Base-by-base conservation (phyloP, 2,329 filamentous ascomycete genomes). In the Colletotrichum lini region DNA sequence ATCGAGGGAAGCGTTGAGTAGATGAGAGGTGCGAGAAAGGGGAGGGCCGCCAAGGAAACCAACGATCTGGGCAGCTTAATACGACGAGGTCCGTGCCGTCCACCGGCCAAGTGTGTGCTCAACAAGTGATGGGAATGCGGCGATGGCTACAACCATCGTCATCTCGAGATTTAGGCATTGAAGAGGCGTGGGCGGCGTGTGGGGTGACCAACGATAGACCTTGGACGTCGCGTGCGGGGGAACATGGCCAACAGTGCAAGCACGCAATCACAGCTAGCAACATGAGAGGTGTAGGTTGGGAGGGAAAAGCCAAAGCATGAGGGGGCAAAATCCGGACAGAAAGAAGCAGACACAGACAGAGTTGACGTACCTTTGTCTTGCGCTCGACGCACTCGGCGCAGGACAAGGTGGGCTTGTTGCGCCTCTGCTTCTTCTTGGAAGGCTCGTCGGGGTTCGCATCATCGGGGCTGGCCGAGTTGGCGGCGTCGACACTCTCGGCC, bases 361-460 rank as follows among this genome's bases (percentile, higher is more conserved):
- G 40, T 8, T 12, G 35, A 81, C 87, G 74, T 79, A 92, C 92
- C 86, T 94, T 95, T 30, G 93, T 95, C 83, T 95, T 95, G 75
- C 93, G 86, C 82, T 94, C 92, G 26, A 95, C 93, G 78, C 93
- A 96, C 79, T 94, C 92, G 73, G 91, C 88, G 77, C 93, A 95
- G 59, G 92, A 94, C 73, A 95, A 79, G 1, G 93, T 95, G 4
- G 93, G 93, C 80, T 96, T 96, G 82, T 96, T 96, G 58, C 93
- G 89, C 84, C 93, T 95, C 83, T 95, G 93, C 82, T 93, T 94
- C 84, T 93, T 93, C 80, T 83, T 87, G 13, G 83, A 78, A n/a
- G 84, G 86, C 53, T 84, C 78, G 0, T 74, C 67, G 15, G 66
- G 61, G 53, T 70, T 70, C 44, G 58, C 70, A 16, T 65, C 57